phyloP scores from a whole-genome alignment of 768 basidiomycete species.

The Vararia minispora region DNA sequence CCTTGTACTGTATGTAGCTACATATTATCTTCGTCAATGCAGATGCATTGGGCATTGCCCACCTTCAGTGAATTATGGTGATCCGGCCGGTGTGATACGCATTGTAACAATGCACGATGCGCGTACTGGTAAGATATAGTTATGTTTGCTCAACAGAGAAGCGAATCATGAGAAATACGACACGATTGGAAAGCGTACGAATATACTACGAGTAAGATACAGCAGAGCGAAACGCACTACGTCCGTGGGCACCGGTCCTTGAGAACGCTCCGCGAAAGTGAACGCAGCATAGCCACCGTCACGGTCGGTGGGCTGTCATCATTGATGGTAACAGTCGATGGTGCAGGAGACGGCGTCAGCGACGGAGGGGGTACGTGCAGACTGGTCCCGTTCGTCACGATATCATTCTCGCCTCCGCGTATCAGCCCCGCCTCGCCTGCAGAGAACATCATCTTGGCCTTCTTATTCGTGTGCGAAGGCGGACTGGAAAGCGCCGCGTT shows the following conservation, averaged over 20 bases:
- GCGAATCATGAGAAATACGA: too few species aligned
- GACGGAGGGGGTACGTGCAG: slow-evolving; percentile 9
- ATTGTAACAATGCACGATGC: too few species aligned
- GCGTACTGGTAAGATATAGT: too few species aligned
- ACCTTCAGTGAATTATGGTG: too few species aligned
- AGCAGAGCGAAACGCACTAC: too few species aligned
- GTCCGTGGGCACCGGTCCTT: slow-evolving; percentile 1
- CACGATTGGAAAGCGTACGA: too few species aligned
- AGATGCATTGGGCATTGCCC: too few species aligned
- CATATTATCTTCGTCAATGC: too few species aligned
- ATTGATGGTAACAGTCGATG: slow-evolving; percentile 7
- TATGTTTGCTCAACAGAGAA: too few species aligned
- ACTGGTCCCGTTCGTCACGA: not conserved
- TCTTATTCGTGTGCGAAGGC: slow-evolving; percentile 12
- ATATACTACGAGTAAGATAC: too few species aligned
- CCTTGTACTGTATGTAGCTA: too few species aligned
- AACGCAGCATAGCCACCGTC: slow-evolving; percentile 14
- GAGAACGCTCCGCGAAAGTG: slow-evolving; percentile 8
- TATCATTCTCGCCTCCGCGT: not conserved
- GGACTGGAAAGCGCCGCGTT: slow-evolving; percentile 8
- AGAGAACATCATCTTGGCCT: slow-evolving; percentile 7
- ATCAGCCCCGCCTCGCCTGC: slow-evolving; percentile 1
- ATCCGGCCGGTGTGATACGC: too few species aligned
- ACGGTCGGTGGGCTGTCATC: slow-evolving; percentile 5
- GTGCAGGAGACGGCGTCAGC: slow-evolving; percentile 6